Conservation (phyloP, 2,329 filamentous ascomycete species). For the Macrophomina phaseolina region DNA sequence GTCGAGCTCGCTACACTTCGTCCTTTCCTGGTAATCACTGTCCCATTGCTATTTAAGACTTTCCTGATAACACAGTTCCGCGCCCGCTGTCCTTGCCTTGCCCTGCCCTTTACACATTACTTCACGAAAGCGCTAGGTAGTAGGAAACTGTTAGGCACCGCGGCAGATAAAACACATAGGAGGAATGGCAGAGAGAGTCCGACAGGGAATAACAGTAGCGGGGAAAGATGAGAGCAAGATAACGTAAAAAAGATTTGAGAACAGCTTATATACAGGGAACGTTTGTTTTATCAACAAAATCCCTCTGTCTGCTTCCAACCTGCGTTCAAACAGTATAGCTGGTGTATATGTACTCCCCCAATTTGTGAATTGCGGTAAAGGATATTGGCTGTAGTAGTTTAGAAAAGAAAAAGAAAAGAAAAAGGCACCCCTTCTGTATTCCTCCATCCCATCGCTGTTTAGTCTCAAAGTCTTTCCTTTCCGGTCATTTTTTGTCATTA, state of each 20-base stretch:
- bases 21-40: no score
- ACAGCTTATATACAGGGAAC: conserved; percentile 17
- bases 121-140: no score
- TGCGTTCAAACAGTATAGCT: conserved; percentile 6
- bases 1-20: no score
- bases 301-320: conserved; percentile 2
- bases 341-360: conserved; percentile 15
- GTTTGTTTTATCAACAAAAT: conserved; percentile 11
- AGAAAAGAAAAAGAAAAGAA: not conserved
- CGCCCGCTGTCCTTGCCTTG: no score
- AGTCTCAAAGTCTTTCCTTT: conserved; percentile 11
- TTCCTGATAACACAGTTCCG: no score
- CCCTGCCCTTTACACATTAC: no score
- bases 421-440: conserved; percentile 14
- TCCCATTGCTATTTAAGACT: no score
- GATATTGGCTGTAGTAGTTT: conserved; percentile 2
- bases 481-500: conserved; percentile 25
- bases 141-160: no score
- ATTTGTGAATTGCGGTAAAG: conserved; percentile 8
- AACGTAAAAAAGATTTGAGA: not conserved
- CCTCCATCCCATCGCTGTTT: conserved; percentile 14
- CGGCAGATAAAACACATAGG: not conserved
- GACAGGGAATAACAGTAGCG: not conserved
- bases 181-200: not conserved
- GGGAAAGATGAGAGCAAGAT: not conserved